Evolutionary conservation across 106 monocot genomes (phyloP).

Genomic region (Iris macrosiphon): DNA sequence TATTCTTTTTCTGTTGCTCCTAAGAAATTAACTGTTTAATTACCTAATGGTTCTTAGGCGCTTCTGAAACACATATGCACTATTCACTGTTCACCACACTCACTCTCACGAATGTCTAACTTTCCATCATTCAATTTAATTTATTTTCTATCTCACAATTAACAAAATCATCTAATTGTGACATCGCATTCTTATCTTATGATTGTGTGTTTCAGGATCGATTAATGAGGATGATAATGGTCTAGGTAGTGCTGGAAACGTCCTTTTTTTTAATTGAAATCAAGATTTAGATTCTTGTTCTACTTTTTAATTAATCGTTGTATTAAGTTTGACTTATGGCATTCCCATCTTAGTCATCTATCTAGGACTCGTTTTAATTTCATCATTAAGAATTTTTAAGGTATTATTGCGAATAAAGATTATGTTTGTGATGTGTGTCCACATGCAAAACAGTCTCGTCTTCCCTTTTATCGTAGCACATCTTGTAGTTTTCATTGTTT

Average conservation of each 20-base stretch:
- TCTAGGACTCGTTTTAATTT: neutral
- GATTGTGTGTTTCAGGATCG: neutral
- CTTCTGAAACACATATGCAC: neutral
- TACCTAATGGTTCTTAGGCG: neutral
- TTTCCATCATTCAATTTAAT: no score
- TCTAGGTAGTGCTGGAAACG: neutral
- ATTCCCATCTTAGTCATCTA: neutral
- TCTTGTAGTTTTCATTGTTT: slow-evolving; percentile 1
- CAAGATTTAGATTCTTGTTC: neutral
- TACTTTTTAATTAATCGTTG: neutral
- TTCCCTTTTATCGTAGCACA: neutral
- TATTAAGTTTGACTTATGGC: neutral
- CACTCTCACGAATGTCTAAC: no score
- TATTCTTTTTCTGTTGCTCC: neutral
- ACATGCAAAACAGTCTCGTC: neutral
- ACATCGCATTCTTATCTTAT: neutral
- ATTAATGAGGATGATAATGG: neutral
- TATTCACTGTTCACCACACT: neutral
- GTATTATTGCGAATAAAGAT: neutral
- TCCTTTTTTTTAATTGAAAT: neutral
- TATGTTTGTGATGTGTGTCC: slow-evolving; percentile 1
- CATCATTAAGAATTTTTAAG: neutral
- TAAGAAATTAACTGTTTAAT: neutral
- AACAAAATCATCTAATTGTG: slow-evolving; percentile 1
- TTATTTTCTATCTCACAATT: no score